Evolutionary conservation across 2,329 filamentous ascomycete species (phyloP).

Genomic region (Colletotrichum sojae): DNA sequence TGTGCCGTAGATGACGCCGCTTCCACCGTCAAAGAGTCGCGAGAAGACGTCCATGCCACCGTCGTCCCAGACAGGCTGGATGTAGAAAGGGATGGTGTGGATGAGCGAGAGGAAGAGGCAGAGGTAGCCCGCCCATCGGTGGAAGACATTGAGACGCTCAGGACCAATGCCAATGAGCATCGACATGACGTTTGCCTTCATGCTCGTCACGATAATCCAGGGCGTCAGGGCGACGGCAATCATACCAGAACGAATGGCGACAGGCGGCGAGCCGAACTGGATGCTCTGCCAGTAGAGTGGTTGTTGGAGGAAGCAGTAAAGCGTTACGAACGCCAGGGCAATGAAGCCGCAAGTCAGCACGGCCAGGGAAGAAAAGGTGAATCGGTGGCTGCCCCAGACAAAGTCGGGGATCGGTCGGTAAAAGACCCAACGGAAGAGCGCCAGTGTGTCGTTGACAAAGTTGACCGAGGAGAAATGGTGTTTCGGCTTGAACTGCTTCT

Average conservation of each 20-base stretch:
- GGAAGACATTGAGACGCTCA: slow-evolving; percentile 91
- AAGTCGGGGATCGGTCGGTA: slow-evolving; percentile 88
- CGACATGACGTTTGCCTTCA: slow-evolving; percentile 90
- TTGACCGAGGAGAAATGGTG: slow-evolving; percentile 83
- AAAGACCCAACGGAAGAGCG: slow-evolving; percentile 89
- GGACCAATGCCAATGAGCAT: slow-evolving; percentile 91
- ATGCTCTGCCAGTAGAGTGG: slow-evolving; percentile 94
- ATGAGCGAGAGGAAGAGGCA: slow-evolving; percentile 86
- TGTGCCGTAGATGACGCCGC: slow-evolving; percentile 85
- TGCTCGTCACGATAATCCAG: slow-evolving; percentile 91
- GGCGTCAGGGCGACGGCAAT: slow-evolving; percentile 91
- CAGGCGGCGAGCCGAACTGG: slow-evolving; percentile 85
- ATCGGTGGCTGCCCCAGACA: slow-evolving; percentile 74
- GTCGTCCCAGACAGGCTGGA: slow-evolving; percentile 89
- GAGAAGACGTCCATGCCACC: slow-evolving; percentile 80
- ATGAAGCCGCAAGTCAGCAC: slow-evolving; percentile 78
- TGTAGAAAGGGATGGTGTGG: slow-evolving; percentile 90
- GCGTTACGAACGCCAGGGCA: slow-evolving; percentile 78
- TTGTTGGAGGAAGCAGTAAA: slow-evolving; percentile 90
- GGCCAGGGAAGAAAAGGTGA: slow-evolving; percentile 86
- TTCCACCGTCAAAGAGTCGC: slow-evolving; percentile 75
- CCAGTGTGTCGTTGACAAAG: slow-evolving; percentile 82
- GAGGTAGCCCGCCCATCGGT: slow-evolving; percentile 92
- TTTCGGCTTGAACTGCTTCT: slow-evolving; percentile 72
- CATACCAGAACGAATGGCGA: slow-evolving; percentile 92